Conservation (phyloP, 2,329 filamentous ascomycete species). For the Trichoderma sp. region DNA sequence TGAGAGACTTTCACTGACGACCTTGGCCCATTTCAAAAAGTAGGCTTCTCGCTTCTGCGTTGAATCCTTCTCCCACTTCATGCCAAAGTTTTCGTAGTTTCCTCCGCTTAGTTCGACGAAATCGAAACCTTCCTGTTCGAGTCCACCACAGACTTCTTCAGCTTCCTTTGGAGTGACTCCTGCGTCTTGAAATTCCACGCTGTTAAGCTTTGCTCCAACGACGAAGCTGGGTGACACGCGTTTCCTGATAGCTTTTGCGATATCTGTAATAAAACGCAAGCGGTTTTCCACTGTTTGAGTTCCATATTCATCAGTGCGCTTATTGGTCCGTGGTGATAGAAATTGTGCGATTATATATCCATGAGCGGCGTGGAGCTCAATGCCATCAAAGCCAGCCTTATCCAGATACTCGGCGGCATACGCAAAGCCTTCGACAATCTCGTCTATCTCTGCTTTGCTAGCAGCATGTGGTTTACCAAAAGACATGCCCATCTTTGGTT, state of each 20-base stretch:
- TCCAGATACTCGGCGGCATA: conserved; percentile 64
- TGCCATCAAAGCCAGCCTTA: conserved; percentile 62
- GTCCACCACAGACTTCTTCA: not conserved
- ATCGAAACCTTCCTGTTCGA: not conserved
- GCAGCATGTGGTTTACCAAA: conserved; percentile 44
- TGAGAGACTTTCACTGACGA: not conserved
- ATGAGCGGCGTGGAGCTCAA: conserved; percentile 58
- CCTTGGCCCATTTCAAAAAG: not conserved
- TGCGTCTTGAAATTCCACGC: not conserved
- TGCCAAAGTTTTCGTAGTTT: not conserved
- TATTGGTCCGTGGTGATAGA: conserved; percentile 53
- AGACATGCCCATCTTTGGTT: not conserved
- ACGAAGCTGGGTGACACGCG: not conserved
- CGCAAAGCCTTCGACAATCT: conserved; percentile 62
- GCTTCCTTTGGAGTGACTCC: not conserved
- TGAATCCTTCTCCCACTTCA: not conserved
- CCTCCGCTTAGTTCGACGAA: not conserved
- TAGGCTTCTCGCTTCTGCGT: not conserved
- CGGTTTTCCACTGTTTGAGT: conserved; percentile 37
- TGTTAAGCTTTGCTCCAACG: not conserved
- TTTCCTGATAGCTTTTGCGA: not conserved
- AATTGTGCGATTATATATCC: conserved; percentile 60
- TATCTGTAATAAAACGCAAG: not conserved
- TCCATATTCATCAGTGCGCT: conserved; percentile 56
- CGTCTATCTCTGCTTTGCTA: conserved; percentile 57